A percentile compares a stretch with the other conserved stretches of the same genome.
Evolutionary conservation across 2,329 filamentous ascomycete genomes (phyloP).

Genomic region (Fusarium sp.): DNA sequence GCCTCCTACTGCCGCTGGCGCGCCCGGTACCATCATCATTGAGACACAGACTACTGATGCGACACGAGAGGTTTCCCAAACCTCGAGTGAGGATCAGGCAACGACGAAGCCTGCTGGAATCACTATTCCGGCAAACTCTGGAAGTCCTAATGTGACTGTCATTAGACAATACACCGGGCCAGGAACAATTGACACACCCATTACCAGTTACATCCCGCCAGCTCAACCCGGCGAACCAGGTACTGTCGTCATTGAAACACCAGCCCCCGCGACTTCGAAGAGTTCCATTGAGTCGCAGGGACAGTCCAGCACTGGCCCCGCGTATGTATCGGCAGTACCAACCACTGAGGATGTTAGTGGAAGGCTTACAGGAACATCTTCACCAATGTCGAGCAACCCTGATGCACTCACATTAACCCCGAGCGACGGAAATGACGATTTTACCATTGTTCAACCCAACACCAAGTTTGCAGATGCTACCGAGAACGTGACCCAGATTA

Average conservation of each 20-base stretch:
- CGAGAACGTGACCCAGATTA: constrained; percentile 32
- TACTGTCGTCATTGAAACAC: constrained; percentile 19
- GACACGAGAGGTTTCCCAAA: neutral
- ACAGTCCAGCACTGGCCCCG: neutral
- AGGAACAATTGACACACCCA: constrained; percentile 1
- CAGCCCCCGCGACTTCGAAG: neutral
- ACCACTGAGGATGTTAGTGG: constrained; percentile 8
- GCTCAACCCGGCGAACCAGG: neutral
- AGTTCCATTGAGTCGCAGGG: neutral
- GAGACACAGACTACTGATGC: constrained; percentile 12
- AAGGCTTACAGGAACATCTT: neutral
- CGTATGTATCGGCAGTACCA: constrained; percentile 11
- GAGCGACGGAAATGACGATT: constrained; percentile 27
- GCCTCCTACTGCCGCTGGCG: constrained; percentile 12
- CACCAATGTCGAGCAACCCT: constrained; percentile 15
- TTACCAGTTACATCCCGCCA: constrained; percentile 5
- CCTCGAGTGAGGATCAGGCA: neutral
- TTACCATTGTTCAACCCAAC: constrained; percentile 34
- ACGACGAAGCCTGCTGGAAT: constrained; percentile 1
- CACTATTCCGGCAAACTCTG: constrained; percentile 9
- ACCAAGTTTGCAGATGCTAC: constrained; percentile 32
- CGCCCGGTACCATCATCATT: constrained; percentile 23
- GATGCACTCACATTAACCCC: constrained; percentile 31
- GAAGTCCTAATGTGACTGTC: constrained; percentile 5
- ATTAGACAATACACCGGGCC: constrained; percentile 6